These are phyloP conservation scores for Onygenales sp. DNA, from an alignment of 2,329 filamentous ascomycete genomes.

Conservation along the genomic window DNA sequence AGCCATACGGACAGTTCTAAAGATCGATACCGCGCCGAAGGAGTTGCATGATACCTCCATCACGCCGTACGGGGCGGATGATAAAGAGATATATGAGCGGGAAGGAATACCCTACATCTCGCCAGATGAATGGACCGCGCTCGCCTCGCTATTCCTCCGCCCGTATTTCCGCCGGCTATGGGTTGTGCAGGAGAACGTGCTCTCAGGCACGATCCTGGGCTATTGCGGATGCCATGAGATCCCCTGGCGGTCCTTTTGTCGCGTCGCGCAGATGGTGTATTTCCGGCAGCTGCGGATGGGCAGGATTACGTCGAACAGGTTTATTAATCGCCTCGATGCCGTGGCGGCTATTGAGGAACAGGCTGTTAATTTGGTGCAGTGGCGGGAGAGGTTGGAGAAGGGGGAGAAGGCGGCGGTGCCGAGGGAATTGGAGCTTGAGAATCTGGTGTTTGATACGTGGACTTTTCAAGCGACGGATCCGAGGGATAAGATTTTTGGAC, in stretches of 20 bases:
- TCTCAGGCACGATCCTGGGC: conserved; percentile 10
- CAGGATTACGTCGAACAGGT: neutral
- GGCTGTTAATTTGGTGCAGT: conserved; percentile 3
- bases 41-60: conserved; percentile 3
- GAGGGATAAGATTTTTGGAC: conserved; percentile 9
- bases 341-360: conserved; percentile 4
- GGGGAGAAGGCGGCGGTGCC: neutral
- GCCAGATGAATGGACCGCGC: conserved; percentile 6
- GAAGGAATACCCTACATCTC: conserved; percentile 7
- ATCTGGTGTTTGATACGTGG: conserved; percentile 9
- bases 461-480: conserved; percentile 8
- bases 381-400: conserved; percentile 4
- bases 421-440: conserved; percentile 1
- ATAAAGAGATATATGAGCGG: conserved; percentile 3
- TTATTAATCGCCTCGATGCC: conserved; percentile 1
- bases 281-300: conserved; percentile 2
- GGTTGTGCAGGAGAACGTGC: conserved; percentile 16
- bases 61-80: neutral
- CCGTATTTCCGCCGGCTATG: conserved; percentile 15
- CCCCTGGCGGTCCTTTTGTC: conserved; percentile 6
- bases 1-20: conserved; percentile 7
- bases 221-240: conserved; percentile 9
- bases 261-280: conserved; percentile 4
- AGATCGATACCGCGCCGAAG: conserved; percentile 1
- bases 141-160: conserved; percentile 11